Base-by-base conservation (phyloP, 495 filamentous ascomycete species). In the Cairneyella variabilis region DNA sequence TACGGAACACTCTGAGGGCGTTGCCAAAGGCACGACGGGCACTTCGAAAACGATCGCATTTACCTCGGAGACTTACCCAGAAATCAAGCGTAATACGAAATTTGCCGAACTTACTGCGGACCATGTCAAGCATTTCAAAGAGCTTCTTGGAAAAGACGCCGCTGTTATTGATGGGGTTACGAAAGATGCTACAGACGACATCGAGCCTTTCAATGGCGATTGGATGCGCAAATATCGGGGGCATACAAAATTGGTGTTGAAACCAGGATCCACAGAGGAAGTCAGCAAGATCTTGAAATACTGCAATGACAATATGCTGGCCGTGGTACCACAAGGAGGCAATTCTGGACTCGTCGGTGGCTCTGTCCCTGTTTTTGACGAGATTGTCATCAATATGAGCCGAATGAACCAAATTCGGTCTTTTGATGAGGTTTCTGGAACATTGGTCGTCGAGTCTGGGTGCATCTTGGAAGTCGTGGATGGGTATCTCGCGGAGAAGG, bases 161-260 rank as follows among this genome's bases (percentile, higher is more conserved):
- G 89, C 90, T n/a, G 75, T 96, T 38, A 80, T 96, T 48, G 87
- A 97, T 60, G 89, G 89, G 40, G 77, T 93, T 34, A 86, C 85
- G 4, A 69, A 76, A 60, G 83, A 88, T 64, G 82, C 83, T 17
- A 68, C 63, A 23, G 84, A 86, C 56, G 93, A 98, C 63, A 75
- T 97, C 51, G 90, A 92, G 63, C 81, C 90, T 14, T 97, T 89
- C 79, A 98, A 98, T 72, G 82, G 80, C 59, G 93, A 98, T 73
- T 98, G 93, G 93, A 97, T 97, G 95, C 83, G 88, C 67, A 98
- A 98, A 69, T 98, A 97, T 74, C 84, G 90, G 32, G 93, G 93
- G 32, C 91, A 96, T 65, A 83, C 88, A 47, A 79, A 83, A 51
- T 74, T 98, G 8, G 90, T 97, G 8, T 72, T 98, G 41, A 96